Conservation (phyloP, 2,329 filamentous ascomycete species). For the Epichloe gansuensis region DNA sequence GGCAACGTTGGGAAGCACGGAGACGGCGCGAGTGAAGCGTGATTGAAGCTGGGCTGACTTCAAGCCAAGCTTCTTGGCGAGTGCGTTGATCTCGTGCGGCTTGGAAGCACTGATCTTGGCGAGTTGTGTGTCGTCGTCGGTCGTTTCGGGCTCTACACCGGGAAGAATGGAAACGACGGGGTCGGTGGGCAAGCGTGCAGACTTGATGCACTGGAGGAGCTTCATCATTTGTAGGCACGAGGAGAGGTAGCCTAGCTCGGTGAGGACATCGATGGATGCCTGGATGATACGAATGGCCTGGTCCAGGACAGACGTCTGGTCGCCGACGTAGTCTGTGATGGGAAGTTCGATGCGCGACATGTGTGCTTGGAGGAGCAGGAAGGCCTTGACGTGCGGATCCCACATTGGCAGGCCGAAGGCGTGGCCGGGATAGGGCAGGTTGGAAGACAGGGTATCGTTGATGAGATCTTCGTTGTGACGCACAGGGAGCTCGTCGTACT, state of each 20-base stretch:
- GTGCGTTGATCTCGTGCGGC: conserved; percentile 24
- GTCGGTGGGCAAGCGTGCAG: conserved; percentile 79
- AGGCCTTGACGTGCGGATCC: conserved; percentile 97
- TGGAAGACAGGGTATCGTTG: conserved; percentile 77
- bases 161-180: conserved; percentile 69
- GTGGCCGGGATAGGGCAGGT: conserved; percentile 51
- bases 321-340: conserved; percentile 93
- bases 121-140: conserved; percentile 30
- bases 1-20: conserved; percentile 55
- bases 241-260: conserved; percentile 72
- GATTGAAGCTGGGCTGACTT: conserved; percentile 28
- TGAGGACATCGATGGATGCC: conserved; percentile 83
- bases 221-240: conserved; percentile 72
- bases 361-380: conserved; percentile 85
- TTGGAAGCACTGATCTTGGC: conserved; percentile 27
- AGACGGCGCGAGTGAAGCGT: conserved; percentile 45
- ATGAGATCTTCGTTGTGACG: conserved; percentile 97
- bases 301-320: conserved; percentile 80
- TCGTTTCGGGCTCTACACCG: conserved; percentile 40
- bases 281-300: conserved; percentile 96
- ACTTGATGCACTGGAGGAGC: conserved; percentile 85
- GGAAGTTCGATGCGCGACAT: conserved; percentile 88
- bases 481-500: conserved; percentile 95
- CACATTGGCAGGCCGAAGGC: conserved; percentile 75
- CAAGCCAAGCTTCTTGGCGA: conserved; percentile 40